Percentiles rank a stretch among this genome's conserved stretches.
These are phyloP conservation scores for Rhodomyrtus psidioides DNA, from an alignment of 441 rosid genomes.

Conservation along the genomic window DNA sequence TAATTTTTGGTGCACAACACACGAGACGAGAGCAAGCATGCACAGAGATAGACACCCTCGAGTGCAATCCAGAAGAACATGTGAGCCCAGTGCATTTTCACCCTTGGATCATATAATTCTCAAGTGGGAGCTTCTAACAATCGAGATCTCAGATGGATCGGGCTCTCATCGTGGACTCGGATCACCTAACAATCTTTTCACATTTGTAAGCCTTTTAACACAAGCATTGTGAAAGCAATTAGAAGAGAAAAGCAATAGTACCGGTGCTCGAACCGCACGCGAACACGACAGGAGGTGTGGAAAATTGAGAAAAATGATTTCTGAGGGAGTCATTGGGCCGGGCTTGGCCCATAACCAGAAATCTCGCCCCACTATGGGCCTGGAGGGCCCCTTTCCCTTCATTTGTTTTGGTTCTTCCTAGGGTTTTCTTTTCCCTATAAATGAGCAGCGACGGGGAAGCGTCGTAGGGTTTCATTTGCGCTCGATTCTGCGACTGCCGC, in stretches of 20 bases:
- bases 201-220: background rate
- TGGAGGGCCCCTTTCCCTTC: background rate
- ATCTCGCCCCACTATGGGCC: background rate
- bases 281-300: background rate
- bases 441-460: rapidly evolving
- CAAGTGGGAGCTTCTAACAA: rapidly evolving
- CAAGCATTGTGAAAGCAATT: background rate
- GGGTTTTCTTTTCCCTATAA: background rate
- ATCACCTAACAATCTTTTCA: background rate
- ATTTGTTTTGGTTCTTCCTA: background rate
- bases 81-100: rapidly evolving
- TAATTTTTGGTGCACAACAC: background rate
- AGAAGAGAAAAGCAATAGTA: background rate
- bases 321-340: background rate
- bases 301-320: background rate
- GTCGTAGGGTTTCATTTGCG: background rate
- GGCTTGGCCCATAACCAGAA: background rate
- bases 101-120: rapidly evolving
- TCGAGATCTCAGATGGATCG: background rate
- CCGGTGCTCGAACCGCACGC: background rate
- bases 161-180: background rate
- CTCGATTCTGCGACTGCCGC: background rate
- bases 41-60: rapidly evolving
- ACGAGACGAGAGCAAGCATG: background rate
- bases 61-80: rapidly evolving